Percentiles rank a stretch among this genome's conserved stretches.
phyloP scores from a whole-genome alignment of 805 yeast species.

The Candida jianshihensis region DNA sequence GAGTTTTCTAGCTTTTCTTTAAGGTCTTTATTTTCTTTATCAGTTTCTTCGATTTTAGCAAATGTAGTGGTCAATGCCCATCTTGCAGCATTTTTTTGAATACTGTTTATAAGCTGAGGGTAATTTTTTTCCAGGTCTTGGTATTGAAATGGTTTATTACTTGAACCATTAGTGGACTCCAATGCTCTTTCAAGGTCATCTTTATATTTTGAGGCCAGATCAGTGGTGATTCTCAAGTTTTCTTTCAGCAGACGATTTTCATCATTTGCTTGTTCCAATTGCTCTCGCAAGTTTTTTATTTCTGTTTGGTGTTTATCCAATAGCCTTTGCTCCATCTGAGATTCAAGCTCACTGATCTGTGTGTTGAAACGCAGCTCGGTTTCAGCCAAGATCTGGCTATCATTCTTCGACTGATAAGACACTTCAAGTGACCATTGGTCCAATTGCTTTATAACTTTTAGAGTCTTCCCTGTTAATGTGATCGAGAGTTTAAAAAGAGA shows the following conservation, averaged over 20 bases:
- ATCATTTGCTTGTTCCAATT: neutral
- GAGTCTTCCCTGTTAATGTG: conserved; percentile 4
- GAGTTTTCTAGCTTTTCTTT: neutral
- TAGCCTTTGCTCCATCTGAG: neutral
- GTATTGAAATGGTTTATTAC: conserved; percentile 1
- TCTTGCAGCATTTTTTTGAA: conserved; percentile 5
- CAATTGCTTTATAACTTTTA: conserved; percentile 1
- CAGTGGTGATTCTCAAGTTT: neutral
- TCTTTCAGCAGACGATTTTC: conserved; percentile 3
- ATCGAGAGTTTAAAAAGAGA: conserved; percentile 4
- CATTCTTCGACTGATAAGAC: conserved; percentile 2
- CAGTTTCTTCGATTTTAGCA: conserved; percentile 5
- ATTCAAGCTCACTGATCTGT: neutral
- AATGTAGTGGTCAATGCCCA: conserved; percentile 3
- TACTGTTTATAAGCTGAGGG: conserved; percentile 3
- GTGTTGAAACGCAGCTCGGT: neutral
- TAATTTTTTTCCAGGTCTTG: conserved; percentile 5
- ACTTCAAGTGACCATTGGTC: conserved; percentile 2
- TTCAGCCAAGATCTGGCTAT: conserved; percentile 1
- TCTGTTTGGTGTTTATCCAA: conserved; percentile 1
- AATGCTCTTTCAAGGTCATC: neutral
- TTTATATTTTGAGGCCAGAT: neutral
- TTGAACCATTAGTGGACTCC: neutral
- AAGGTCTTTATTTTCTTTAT: neutral
- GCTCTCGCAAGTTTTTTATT: neutral